Percentiles rank a stretch among this genome's conserved stretches.
Conservation (phyloP, 2,329 filamentous ascomycete species). For the Didymella exigua region DNA sequence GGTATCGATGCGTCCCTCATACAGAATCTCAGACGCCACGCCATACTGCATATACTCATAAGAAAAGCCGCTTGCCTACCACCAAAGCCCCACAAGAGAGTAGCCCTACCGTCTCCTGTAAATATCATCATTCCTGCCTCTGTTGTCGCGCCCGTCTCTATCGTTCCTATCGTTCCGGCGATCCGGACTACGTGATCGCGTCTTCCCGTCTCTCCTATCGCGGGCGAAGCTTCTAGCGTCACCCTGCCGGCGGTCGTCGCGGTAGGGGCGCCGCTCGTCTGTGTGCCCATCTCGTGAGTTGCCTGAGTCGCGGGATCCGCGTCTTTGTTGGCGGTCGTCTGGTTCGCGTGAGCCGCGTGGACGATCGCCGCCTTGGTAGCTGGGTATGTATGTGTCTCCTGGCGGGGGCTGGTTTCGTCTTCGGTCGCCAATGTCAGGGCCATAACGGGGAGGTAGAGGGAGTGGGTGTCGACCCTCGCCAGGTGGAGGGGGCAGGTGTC, state of each 20-base stretch:
- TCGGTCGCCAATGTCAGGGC: constrained; percentile 30
- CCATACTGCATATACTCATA: constrained; percentile 10
- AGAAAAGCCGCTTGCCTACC: not conserved
- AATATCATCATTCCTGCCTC: constrained; percentile 34
- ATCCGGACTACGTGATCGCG: constrained; percentile 45
- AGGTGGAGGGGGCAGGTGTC: constrained; percentile 43
- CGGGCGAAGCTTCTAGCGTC: constrained; percentile 10
- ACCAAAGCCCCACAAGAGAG: not conserved
- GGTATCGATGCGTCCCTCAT: constrained; percentile 16
- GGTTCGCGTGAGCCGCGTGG: constrained; percentile 43
- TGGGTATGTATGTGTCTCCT: constrained; percentile 54
- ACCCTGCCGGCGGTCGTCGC: constrained; percentile 18
- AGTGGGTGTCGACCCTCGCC: constrained; percentile 45
- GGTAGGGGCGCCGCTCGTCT: constrained; percentile 39
- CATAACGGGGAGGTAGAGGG: constrained; percentile 44
- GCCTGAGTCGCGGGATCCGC: constrained; percentile 42
- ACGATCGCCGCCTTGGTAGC: constrained; percentile 43
- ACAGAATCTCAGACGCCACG: constrained; percentile 5
- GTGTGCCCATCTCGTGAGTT: constrained; percentile 42
- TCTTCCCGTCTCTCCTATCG: constrained; percentile 40
- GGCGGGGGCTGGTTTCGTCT: constrained; percentile 30
- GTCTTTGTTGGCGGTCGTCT: constrained; percentile 40
- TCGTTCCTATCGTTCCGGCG: constrained; percentile 35
- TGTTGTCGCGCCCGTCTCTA: constrained; percentile 17
- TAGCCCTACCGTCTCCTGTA: constrained; percentile 32